These are phyloP conservation scores for Colletotrichum sp. DNA, from an alignment of 2,329 filamentous ascomycete species.

Conservation along the genomic window DNA sequence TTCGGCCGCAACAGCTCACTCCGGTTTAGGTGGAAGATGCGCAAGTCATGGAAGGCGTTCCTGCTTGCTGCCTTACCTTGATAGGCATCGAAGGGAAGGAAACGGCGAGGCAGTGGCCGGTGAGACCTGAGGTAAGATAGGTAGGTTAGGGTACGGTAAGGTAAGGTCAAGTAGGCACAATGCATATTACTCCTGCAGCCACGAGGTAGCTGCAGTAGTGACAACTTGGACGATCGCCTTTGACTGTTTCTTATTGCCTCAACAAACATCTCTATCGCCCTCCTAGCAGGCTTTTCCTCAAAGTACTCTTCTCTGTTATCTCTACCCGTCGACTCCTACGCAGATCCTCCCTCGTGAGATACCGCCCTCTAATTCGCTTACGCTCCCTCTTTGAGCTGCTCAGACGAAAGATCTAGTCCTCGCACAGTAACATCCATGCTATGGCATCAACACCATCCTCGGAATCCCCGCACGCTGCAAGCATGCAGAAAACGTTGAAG, in stretches of 20 bases:
- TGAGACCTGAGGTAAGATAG: neutral
- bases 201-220: neutral
- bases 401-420: neutral
- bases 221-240: neutral
- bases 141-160: neutral
- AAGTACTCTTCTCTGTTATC: neutral
- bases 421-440: neutral
- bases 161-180: neutral
- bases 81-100: neutral
- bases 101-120: neutral
- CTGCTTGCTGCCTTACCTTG: neutral
- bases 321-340: neutral
- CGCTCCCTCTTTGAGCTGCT: neutral
- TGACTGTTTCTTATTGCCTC: neutral
- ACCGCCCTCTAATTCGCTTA: neutral
- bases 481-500: conserved; percentile 27
- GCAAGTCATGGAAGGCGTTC: neutral
- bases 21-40: neutral
- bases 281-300: neutral
- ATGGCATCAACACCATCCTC: neutral
- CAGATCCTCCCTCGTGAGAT: neutral
- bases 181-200: neutral
- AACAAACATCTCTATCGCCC: neutral
- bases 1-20: neutral
- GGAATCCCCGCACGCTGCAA: neutral